Percentiles rank a stretch among this genome's conserved stretches.
phyloP scores from a whole-genome alignment of 441 rosid species.

The Erodium moschatum region DNA sequence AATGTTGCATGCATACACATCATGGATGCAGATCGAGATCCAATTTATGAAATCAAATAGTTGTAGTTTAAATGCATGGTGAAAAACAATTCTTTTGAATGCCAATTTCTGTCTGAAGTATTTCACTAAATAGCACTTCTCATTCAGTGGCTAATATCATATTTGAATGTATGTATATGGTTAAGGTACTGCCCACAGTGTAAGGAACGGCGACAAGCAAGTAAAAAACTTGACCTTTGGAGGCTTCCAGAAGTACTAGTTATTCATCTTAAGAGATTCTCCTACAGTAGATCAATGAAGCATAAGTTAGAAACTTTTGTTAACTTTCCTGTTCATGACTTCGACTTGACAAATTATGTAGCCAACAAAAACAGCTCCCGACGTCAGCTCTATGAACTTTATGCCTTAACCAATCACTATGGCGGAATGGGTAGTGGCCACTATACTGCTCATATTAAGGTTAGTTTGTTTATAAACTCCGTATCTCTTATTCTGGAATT shows the following conservation, averaged over 20 bases:
- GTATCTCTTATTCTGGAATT: too few species aligned
- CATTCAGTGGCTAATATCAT: slow-evolving; percentile 20
- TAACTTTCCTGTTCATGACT: slow-evolving; percentile 59
- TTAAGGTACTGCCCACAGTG: slow-evolving; percentile 67
- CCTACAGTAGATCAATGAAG: slow-evolving; percentile 53
- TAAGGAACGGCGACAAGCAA: slow-evolving; percentile 61
- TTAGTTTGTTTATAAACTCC: slow-evolving; percentile 25
- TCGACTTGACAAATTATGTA: slow-evolving; percentile 51
- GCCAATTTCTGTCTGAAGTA: slow-evolving; percentile 2
- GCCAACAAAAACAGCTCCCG: slow-evolving; percentile 32
- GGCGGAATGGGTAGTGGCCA: slow-evolving; percentile 82
- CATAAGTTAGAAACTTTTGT: slow-evolving; percentile 69
- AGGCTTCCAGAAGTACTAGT: slow-evolving; percentile 66
- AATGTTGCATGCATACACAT: neutral
- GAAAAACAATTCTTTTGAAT: neutral
- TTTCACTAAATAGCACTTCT: neutral
- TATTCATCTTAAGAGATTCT: slow-evolving; percentile 63
- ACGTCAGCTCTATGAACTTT: slow-evolving; percentile 52
- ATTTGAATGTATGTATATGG: slow-evolving; percentile 16
- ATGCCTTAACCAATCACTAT: slow-evolving; percentile 66
- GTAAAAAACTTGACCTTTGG: slow-evolving; percentile 70
- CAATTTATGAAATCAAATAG: neutral
- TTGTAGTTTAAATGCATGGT: too few species aligned
- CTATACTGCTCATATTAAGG: slow-evolving; percentile 72
- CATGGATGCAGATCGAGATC: neutral